Conservation (phyloP, 208 protist species). For the Acanthamoeba lugdunensis region DNA sequence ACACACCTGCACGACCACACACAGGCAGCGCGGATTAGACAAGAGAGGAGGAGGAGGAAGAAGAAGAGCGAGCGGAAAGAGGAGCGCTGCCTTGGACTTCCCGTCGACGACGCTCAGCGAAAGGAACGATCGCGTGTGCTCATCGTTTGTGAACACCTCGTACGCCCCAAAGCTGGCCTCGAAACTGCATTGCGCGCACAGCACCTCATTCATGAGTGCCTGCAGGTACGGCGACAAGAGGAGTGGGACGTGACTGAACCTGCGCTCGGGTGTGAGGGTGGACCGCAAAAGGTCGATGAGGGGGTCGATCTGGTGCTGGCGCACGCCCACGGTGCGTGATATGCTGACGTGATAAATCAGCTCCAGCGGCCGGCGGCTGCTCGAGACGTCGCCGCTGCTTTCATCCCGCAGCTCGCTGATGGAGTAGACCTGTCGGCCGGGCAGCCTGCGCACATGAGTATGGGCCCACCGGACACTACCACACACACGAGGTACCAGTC, state of each 20-base stretch:
- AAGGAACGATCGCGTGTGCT: slow-evolving; percentile 57
- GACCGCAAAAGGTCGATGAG: slow-evolving; percentile 28
- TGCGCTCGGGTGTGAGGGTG: background rate
- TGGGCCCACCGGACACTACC: background rate
- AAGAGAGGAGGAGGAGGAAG: background rate
- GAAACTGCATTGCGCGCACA: slow-evolving; percentile 6
- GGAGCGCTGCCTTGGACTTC: background rate
- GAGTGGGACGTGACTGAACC: background rate
- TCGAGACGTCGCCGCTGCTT: background rate
- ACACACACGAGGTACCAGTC: background rate
- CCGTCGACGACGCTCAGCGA: slow-evolving; percentile 1
- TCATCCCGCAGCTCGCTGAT: background rate
- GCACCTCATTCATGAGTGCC: too few relatives aligned
- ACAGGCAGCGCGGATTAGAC: background rate
- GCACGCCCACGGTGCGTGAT: slow-evolving; percentile 34
- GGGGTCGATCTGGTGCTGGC: slow-evolving; percentile 65
- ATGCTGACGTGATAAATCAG: slow-evolving; percentile 59
- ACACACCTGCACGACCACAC: background rate
- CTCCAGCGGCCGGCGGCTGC: background rate
- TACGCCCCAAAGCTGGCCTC: slow-evolving; percentile 18
- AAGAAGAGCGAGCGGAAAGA: background rate
- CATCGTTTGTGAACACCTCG: slow-evolving; percentile 60
- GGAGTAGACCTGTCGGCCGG: background rate
- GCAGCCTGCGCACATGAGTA: slow-evolving; percentile 9
- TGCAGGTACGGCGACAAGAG: too few relatives aligned